Evolutionary conservation across 768 basidiomycete species (phyloP).

Genomic region (Lyophyllum semitale): DNA sequence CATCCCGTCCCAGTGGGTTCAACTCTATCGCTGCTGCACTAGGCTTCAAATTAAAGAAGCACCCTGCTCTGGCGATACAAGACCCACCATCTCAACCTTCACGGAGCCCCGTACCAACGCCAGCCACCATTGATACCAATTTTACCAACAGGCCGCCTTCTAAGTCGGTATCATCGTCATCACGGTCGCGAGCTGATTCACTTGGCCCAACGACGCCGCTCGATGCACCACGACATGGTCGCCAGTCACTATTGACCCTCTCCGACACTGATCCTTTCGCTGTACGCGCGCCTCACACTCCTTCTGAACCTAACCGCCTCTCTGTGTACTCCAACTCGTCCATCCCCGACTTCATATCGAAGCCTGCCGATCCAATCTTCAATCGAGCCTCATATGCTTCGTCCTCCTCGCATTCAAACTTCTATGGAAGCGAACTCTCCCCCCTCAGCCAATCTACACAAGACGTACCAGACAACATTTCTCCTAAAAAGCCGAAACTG

Average conservation of each 20-base stretch:
- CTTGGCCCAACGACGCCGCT: constrained; percentile 55
- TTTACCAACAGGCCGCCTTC: constrained; percentile 45
- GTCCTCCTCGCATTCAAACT: constrained; percentile 56
- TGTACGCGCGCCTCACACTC: constrained; percentile 42
- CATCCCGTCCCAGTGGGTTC: constrained; percentile 29
- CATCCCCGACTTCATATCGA: constrained; percentile 41
- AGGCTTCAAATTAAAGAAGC: constrained; percentile 66
- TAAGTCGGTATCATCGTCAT: constrained; percentile 61
- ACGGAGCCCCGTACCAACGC: constrained; percentile 18
- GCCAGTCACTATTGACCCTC: constrained; percentile 60
- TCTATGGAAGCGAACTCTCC: constrained; percentile 29
- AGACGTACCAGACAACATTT: not conserved
- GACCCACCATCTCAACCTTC: constrained; percentile 38
- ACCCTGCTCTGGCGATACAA: constrained; percentile 52
- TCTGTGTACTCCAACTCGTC: constrained; percentile 59
- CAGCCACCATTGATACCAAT: constrained; percentile 17
- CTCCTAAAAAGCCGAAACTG: constrained; percentile 9
- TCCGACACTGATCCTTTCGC: constrained; percentile 70
- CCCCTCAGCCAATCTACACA: constrained; percentile 10
- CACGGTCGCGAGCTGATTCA: constrained; percentile 56
- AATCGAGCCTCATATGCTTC: constrained; percentile 59
- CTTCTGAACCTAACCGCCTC: constrained; percentile 46
- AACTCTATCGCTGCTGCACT: constrained; percentile 62
- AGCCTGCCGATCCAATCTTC: constrained; percentile 36
- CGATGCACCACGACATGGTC: constrained; percentile 41